These are phyloP conservation scores for Russula brevipes DNA, from an alignment of 768 basidiomycete genomes.

Conservation along the genomic window DNA sequence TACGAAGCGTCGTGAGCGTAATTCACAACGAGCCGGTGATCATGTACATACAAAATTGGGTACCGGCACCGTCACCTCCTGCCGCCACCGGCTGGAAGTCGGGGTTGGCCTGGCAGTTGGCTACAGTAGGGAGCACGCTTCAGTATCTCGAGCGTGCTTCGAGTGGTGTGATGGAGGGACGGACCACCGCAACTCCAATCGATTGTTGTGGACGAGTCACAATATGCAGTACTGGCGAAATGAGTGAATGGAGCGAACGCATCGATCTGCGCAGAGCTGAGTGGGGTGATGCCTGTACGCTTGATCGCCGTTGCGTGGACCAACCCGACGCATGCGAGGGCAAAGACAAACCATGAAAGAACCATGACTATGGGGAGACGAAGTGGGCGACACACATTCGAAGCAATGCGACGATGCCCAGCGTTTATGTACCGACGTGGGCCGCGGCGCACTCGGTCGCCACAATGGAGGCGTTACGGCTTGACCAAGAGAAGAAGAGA, in stretches of 20 bases:
- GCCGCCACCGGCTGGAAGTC: slow-evolving; percentile 44
- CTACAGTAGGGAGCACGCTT: slow-evolving; percentile 25
- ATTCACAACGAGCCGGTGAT: no score
- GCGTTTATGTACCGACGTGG: background rate
- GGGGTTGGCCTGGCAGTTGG: slow-evolving; percentile 45
- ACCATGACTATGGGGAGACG: background rate
- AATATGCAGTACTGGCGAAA: slow-evolving; percentile 34
- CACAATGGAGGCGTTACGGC: background rate
- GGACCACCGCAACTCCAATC: slow-evolving; percentile 33
- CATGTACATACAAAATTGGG: slow-evolving; percentile 40
- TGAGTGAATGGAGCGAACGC: slow-evolving; percentile 31
- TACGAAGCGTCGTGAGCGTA: slow-evolving; percentile 23
- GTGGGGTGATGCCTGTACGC: slow-evolving; percentile 25
- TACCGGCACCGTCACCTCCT: slow-evolving; percentile 41
- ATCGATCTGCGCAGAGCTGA: slow-evolving; percentile 28
- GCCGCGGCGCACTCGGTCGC: background rate
- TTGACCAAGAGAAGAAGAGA: background rate
- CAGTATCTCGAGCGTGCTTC: background rate
- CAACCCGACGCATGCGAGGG: background rate
- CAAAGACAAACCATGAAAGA: background rate
- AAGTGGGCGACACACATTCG: background rate
- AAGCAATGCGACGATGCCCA: background rate
- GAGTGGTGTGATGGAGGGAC: background rate
- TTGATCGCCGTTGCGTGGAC: slow-evolving; percentile 1
- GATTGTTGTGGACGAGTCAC: slow-evolving; percentile 28